These are phyloP conservation scores for Grosmannia penicillata DNA, from an alignment of 2,329 filamentous ascomycete species.

Conservation along the genomic window DNA sequence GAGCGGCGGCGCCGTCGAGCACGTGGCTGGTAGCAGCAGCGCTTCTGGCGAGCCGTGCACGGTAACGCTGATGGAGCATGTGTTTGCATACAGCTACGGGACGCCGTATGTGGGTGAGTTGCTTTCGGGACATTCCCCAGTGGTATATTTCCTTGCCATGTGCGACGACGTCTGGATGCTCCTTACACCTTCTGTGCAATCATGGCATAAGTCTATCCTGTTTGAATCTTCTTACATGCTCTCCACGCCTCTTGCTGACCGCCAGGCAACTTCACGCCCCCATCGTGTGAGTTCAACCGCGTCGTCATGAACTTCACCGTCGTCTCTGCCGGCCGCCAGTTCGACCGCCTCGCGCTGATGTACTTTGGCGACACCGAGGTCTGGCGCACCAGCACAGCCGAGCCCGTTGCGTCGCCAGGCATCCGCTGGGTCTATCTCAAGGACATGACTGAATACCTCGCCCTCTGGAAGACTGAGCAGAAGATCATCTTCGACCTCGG, in stretches of 20 bases:
- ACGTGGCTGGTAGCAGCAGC: neutral
- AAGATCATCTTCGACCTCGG: conserved; percentile 69
- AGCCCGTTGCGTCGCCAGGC: conserved; percentile 50
- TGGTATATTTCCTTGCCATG: no score
- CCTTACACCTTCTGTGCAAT: no score
- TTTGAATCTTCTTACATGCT: neutral
- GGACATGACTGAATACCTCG: conserved; percentile 59
- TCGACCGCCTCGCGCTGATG: conserved; percentile 61
- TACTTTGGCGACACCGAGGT: conserved; percentile 66
- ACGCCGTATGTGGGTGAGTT: conserved; percentile 53
- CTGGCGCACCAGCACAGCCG: conserved; percentile 72
- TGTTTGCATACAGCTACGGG: conserved; percentile 61
- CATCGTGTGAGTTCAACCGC: conserved; percentile 54
- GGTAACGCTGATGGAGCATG: conserved; percentile 51
- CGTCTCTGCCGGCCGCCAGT: conserved; percentile 56
- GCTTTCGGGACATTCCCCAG: no score
- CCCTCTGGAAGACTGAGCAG: conserved; percentile 53
- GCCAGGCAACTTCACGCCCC: conserved; percentile 43
- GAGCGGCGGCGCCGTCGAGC: conserved; percentile 14
- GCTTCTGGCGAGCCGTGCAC: conserved; percentile 25
- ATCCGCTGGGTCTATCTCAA: conserved; percentile 67
- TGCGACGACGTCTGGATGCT: no score
- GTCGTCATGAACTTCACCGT: conserved; percentile 66
- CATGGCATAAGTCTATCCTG: no score
- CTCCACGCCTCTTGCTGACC: no score